Evolutionary conservation across 768 basidiomycete genomes (phyloP).

Genomic region (Postia placenta): DNA sequence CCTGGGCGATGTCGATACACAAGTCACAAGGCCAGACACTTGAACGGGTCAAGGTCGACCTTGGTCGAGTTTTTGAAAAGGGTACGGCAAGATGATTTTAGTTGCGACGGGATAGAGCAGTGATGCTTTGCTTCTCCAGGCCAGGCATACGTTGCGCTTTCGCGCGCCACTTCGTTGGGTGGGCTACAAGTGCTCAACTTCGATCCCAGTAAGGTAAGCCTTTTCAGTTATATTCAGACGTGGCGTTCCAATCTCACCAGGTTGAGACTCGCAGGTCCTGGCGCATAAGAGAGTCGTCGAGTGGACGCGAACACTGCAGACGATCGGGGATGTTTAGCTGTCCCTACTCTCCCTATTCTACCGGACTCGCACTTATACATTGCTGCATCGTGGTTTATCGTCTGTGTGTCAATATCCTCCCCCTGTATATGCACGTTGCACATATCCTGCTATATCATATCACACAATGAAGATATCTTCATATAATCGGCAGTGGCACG

Average conservation of each 20-base stretch:
- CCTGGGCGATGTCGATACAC: slow-evolving; percentile 99
- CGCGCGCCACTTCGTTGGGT: slow-evolving; percentile 80
- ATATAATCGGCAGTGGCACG: too few relatives aligned
- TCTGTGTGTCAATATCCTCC: too few relatives aligned
- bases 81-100: slow-evolving; percentile 37
- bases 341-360: too few relatives aligned
- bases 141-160: slow-evolving; percentile 88
- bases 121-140: too few relatives aligned
- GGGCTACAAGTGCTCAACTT: slow-evolving; percentile 85
- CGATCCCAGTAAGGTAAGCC: slow-evolving; percentile 58
- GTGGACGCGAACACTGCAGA: slow-evolving; percentile 69
- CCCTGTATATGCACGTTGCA: too few relatives aligned
- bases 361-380: neutral
- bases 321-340: too few relatives aligned
- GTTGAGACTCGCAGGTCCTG: slow-evolving; percentile 41
- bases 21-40: slow-evolving; percentile 98
- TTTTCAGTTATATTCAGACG: neutral
- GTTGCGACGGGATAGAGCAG: too few relatives aligned
- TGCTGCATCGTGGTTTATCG: too few relatives aligned
- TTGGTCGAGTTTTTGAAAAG: slow-evolving; percentile 90
- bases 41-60: slow-evolving; percentile 90
- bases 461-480: too few relatives aligned
- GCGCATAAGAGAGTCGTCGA: slow-evolving; percentile 66
- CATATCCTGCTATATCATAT: too few relatives aligned
- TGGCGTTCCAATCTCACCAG: slow-evolving; percentile 4